phyloP scores from a whole-genome alignment of 805 yeast species.

The Saturnispora zaruensis region DNA sequence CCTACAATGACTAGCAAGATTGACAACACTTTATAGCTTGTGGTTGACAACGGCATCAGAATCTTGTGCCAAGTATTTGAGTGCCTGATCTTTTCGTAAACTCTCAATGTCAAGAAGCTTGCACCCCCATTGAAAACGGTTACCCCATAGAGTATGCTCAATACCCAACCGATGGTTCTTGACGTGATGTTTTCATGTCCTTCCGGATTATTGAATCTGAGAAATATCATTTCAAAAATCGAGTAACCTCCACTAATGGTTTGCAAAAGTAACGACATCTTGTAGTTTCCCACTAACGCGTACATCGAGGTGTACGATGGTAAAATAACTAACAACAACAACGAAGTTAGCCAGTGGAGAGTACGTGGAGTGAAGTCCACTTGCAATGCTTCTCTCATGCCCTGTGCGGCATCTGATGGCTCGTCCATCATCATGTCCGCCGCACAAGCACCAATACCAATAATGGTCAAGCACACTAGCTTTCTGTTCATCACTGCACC shows the following conservation, averaged over 20 bases:
- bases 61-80: slow-evolving; percentile 28
- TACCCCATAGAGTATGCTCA: slow-evolving; percentile 37
- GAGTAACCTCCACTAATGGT: slow-evolving; percentile 41
- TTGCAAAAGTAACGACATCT: slow-evolving; percentile 40
- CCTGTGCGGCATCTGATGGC: slow-evolving; percentile 15
- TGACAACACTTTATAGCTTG: slow-evolving; percentile 39
- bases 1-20: slow-evolving; percentile 46
- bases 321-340: slow-evolving; percentile 38
- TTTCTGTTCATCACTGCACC: background rate
- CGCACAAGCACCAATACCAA: background rate
- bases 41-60: slow-evolving; percentile 30
- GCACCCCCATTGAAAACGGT: slow-evolving; percentile 49
- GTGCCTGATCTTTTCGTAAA: slow-evolving; percentile 26
- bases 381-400: slow-evolving; percentile 10
- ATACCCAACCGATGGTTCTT: slow-evolving; percentile 59
- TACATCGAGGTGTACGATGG: slow-evolving; percentile 51
- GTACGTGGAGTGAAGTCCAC: slow-evolving; percentile 35
- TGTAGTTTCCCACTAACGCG: slow-evolving; percentile 45
- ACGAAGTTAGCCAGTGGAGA: slow-evolving; percentile 55
- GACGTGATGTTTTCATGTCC: slow-evolving; percentile 63
- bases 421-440: slow-evolving; percentile 18
- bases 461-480: background rate
- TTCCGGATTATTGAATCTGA: slow-evolving; percentile 55
- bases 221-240: slow-evolving; percentile 45
- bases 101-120: slow-evolving; percentile 26